These are phyloP conservation scores for Neocallimastix lanati DNA, from an alignment of 192 early-diverging fungal species.

Conservation along the genomic window DNA sequence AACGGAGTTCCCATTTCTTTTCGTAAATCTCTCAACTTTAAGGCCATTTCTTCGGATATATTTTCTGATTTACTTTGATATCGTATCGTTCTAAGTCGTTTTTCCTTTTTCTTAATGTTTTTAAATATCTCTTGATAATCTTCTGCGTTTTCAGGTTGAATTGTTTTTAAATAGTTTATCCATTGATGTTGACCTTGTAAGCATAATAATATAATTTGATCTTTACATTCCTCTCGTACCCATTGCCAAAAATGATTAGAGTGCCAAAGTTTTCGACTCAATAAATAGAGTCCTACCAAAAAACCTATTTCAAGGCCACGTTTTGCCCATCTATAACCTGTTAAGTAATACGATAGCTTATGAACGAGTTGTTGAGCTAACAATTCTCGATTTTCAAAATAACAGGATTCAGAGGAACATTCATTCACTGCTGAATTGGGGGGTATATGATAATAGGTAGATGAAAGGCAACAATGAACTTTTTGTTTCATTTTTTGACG, in stretches of 20 bases:
- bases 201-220: neutral
- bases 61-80: neutral
- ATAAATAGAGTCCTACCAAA: neutral
- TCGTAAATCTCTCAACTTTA: neutral
- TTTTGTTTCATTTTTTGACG: neutral
- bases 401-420: neutral
- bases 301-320: neutral
- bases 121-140: neutral
- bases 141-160: neutral
- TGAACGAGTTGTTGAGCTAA: neutral
- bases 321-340: neutral
- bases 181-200: neutral
- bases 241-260: neutral
- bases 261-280: neutral
- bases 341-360: neutral
- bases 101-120: neutral
- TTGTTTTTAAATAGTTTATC: neutral
- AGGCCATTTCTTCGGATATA: neutral
- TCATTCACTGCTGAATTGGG: neutral
- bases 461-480: neutral
- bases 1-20: neutral
- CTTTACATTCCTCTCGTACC: neutral
- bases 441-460: neutral
- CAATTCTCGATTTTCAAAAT: neutral
- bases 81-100: neutral